phyloP scores from a whole-genome alignment of 1,139 yeast species.

The Yamadazyma oceani region DNA sequence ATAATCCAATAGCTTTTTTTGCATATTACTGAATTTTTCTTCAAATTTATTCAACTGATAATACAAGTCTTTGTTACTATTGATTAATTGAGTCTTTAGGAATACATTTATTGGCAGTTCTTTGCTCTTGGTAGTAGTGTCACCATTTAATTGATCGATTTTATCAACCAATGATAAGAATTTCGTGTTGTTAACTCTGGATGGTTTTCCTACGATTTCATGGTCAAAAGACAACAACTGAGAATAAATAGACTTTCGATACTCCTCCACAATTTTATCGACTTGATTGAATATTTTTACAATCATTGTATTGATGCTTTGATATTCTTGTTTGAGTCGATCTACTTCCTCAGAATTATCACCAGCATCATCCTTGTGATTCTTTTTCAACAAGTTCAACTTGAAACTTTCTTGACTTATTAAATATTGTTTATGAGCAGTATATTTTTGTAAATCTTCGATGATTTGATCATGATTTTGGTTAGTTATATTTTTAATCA shows the following conservation, averaged over 20 bases:
- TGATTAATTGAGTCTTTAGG: conserved; percentile 34
- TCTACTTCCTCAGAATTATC: conserved; percentile 17
- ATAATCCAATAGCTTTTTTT: conserved; percentile 37
- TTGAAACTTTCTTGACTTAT: conserved; percentile 19
- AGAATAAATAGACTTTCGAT: conserved; percentile 63
- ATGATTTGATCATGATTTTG: conserved; percentile 72
- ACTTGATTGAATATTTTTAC: conserved; percentile 64
- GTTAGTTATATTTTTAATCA: conserved; percentile 52
- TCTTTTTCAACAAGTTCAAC: conserved; percentile 8
- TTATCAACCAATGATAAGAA: conserved; percentile 43
- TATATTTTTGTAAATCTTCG: conserved; percentile 65
- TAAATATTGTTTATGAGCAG: conserved; percentile 26
- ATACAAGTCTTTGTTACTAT: conserved; percentile 34
- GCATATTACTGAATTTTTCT: conserved; percentile 39
- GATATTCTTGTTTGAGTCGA: conserved; percentile 24
- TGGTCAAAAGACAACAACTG: conserved; percentile 49
- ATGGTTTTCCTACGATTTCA: conserved; percentile 23
- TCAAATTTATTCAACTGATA: conserved; percentile 39
- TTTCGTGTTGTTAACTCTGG: conserved; percentile 21
- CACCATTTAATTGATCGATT: conserved; percentile 33
- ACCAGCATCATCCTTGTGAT: conserved; percentile 14
- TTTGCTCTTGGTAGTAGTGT: conserved; percentile 10
- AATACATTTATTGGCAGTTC: conserved; percentile 38
- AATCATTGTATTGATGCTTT: conserved; percentile 40
- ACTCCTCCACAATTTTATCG: conserved; percentile 60